Conservation (phyloP, 2,329 filamentous ascomycete species). For the Venturia effusa region DNA sequence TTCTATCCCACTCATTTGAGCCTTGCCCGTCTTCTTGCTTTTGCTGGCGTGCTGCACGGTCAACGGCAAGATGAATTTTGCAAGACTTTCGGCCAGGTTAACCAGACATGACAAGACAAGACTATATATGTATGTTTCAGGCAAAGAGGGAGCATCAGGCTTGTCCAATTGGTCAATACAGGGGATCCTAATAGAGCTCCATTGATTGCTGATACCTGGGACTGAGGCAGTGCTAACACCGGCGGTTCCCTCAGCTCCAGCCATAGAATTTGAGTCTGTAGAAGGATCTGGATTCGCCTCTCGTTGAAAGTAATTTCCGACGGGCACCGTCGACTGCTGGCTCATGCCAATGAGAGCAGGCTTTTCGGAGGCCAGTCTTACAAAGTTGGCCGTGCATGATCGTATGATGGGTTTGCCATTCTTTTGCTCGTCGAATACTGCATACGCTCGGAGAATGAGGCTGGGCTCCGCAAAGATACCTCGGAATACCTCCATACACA, state of each 20-base stretch:
- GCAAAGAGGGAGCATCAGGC: constrained; percentile 66
- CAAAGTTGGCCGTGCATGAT: constrained; percentile 76
- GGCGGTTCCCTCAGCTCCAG: constrained; percentile 65
- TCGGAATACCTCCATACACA: constrained; percentile 86
- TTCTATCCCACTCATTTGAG: constrained; percentile 24
- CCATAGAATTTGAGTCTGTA: constrained; percentile 60
- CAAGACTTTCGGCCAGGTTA: constrained; percentile 80
- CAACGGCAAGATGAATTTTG: constrained; percentile 84
- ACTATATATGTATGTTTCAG: constrained; percentile 90
- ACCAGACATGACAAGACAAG: constrained; percentile 82
- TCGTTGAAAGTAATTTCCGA: constrained; percentile 33
- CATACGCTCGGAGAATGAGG: constrained; percentile 69
- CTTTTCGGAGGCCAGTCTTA: constrained; percentile 86
- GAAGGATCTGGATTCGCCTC: constrained; percentile 4
- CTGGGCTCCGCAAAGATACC: constrained; percentile 73
- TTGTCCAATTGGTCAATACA: constrained; percentile 96
- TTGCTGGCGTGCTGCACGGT: constrained; percentile 60
- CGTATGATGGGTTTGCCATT: constrained; percentile 67
- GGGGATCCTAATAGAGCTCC: constrained; percentile 77
- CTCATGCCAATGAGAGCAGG: constrained; percentile 80
- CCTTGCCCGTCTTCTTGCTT: constrained; percentile 35
- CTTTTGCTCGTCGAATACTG: constrained; percentile 63
- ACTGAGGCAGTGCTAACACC: constrained; percentile 39
- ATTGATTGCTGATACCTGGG: constrained; percentile 74
- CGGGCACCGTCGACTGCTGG: constrained; percentile 76